Evolutionary conservation across 805 yeast species (phyloP), one percentile per base, ranked within the genome.

Genomic region (Nakazawaea molendinolei): DNA sequence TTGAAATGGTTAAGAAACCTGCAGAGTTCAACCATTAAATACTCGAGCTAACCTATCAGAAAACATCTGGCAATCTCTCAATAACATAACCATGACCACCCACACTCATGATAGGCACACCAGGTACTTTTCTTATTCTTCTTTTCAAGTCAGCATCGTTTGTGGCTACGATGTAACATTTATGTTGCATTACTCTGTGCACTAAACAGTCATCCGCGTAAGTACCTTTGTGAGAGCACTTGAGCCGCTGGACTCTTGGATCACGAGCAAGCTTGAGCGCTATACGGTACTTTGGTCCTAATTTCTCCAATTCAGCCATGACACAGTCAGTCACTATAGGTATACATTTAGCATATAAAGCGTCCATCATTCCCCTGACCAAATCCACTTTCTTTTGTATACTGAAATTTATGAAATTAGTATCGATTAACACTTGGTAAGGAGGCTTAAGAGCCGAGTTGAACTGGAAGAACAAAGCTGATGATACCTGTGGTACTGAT

Each of bases 121-220:
- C 98, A 1, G 98, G 98, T 19, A 92, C 86, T 59, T 92, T 92
- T 63, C 98, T 75, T 22, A 92, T 74, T 58, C 98, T 74, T 52
- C 96, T 78, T 56, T 92, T 92, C 55, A 92, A 66, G 50, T 90
- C 97, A 10, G 95, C 97, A 77, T 92, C 98, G 56, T 90, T 92
- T 1, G 97, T 90, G 33, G 98, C 98, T 24, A 92, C 97, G 38
- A 92, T 89, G 52, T 77, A 92, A 61, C 98, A 92, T 56, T 92
- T 92, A 63, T 92, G 97, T 53, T 90, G 97, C 57, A 90, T 71
- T 5, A 92, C 95, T 49, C 98, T 71, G 55, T 83, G 79, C 13
- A 92, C 97, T 7, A 92, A 56, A 59, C 98, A 92, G 60, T 92
- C 98, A 76, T 92, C 98, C 20, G 98, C 98, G 66, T 92, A 92